Evolutionary conservation across 2,329 filamentous ascomycete genomes (phyloP), one percentile per base, ranked within the genome.

Genomic region (Ceratocystis destructans): DNA sequence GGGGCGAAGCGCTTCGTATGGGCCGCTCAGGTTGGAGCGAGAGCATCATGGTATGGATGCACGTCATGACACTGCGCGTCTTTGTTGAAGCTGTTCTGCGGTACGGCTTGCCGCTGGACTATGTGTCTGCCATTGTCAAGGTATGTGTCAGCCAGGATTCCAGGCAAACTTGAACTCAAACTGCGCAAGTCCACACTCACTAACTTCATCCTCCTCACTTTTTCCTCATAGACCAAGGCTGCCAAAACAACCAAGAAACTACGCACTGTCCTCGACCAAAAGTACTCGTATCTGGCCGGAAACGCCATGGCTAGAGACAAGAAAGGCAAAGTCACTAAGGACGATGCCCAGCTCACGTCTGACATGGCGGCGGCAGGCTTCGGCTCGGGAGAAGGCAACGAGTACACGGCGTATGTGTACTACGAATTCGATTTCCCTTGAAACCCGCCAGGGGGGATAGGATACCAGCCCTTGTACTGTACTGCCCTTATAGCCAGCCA

Each of bases 81-180:
- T 99, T 97, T 76, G 94, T 99, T 22, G 94, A 99, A 81, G 96
- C 92, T 4, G 94, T 99, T n/a, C 79, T 99, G 73, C 85, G 94
- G 70, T 99, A 99, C 73, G 94, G 94, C 33, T 76, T 99, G 71
- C 94, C 94, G 61, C 78, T 96, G 70, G 89, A 95, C 71, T 99
- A 93, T 76, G 87, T 96, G 62, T 89, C 87, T 71, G 90, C 87
- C 17, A 78, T 96, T 70, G 79, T 97, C 69, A 87, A 90, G 86
- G 92, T 96, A 82, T 71, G 84, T 73, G 84, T 73, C 44, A 41
- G 37, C 37, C 37, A 15, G 37, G 37, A 41, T 41, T 4, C 37
- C 37, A 41, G 12, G 12, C 12, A 41, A 41, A 41, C 37, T 1
- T 41, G 10, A 41, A 41, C 37, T 41, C 37, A 5, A 41, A 41